Conservation (phyloP, 2,329 filamentous ascomycete species). For the Paracoccidioides lutzii region DNA sequence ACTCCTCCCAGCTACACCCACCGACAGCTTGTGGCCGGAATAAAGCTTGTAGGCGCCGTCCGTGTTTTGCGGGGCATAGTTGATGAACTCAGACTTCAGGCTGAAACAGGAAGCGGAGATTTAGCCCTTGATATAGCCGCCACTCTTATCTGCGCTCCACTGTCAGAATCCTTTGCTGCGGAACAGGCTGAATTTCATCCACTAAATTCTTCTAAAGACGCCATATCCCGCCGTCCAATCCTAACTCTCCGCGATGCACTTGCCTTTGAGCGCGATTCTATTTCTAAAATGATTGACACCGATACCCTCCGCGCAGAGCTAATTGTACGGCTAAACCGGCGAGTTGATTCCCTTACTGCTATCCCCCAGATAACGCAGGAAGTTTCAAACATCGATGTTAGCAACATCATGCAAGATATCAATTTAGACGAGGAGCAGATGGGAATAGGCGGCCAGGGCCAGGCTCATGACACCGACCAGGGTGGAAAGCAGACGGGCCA, state of each 20-base stretch:
- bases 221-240: conserved; percentile 20
- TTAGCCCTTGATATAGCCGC: conserved; percentile 33
- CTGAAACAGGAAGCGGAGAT: conserved; percentile 27
- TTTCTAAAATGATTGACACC: conserved; percentile 30
- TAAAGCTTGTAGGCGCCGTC: conserved; percentile 30
- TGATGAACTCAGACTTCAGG: conserved; percentile 32
- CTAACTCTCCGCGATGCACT: conserved; percentile 33
- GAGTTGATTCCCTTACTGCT: conserved; percentile 29
- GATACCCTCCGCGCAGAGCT: conserved; percentile 33
- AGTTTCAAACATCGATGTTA: conserved; percentile 30
- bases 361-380: conserved; percentile 20
- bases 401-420: conserved; percentile 32
- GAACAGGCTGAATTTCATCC: conserved; percentile 27
- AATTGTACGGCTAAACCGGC: conserved; percentile 33
- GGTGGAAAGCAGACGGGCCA: conserved; percentile 1
- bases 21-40: conserved; percentile 35
- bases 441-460: conserved; percentile 6
- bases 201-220: conserved; percentile 21
- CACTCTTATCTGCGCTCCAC: conserved; percentile 30
- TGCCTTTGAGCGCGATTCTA: conserved; percentile 24
- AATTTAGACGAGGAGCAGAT: conserved; percentile 26
- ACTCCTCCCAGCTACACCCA: conserved; percentile 44
- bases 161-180: conserved; percentile 27
- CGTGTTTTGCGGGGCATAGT: conserved; percentile 27
- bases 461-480: conserved; percentile 3